These are phyloP conservation scores for Helotiales sp. DNA, from an alignment of 2,329 filamentous ascomycete genomes.

Conservation along the genomic window DNA sequence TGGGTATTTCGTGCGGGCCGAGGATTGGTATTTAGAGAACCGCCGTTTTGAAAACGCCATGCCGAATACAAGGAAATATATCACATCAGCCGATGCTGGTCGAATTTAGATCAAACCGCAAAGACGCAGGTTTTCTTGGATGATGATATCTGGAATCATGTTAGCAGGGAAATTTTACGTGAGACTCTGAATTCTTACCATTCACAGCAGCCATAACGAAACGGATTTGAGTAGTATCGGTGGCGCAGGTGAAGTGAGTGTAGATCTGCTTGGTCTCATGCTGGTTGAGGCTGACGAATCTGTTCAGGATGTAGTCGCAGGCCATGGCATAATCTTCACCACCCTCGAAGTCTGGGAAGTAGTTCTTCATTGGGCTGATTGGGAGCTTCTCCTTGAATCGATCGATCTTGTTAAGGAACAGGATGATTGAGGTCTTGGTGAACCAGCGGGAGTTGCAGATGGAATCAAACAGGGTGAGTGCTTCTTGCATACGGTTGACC, in stretches of 20 bases:
- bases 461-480: conserved; percentile 81
- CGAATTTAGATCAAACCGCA: conserved; percentile 83
- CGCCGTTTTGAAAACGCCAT: conserved; percentile 35
- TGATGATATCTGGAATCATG: conserved; percentile 84
- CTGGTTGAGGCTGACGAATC: conserved; percentile 97
- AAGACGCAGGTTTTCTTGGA: conserved; percentile 97
- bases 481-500: conserved; percentile 93
- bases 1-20: conserved; percentile 21
- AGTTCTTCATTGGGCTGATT: conserved; percentile 81
- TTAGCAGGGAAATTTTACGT: conserved; percentile 43
- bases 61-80: conserved; percentile 27
- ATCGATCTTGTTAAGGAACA: conserved; percentile 91
- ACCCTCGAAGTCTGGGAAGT: conserved; percentile 90
- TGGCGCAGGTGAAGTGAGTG: conserved; percentile 98
- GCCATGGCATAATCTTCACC: conserved; percentile 94
- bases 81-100: conserved; percentile 12
- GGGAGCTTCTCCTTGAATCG: conserved; percentile 84
- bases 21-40: conserved; percentile 33
- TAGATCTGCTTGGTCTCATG: conserved; percentile 99
- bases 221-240: conserved; percentile 96
- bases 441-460: conserved; percentile 90
- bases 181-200: conserved; percentile 55
- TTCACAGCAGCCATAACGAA: conserved; percentile 99
- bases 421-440: conserved; percentile 84
- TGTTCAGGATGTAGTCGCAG: conserved; percentile 98